Base-by-base conservation (phyloP, 352 stramenopile genomes). In the Phytopythium cucurbitacearum region DNA sequence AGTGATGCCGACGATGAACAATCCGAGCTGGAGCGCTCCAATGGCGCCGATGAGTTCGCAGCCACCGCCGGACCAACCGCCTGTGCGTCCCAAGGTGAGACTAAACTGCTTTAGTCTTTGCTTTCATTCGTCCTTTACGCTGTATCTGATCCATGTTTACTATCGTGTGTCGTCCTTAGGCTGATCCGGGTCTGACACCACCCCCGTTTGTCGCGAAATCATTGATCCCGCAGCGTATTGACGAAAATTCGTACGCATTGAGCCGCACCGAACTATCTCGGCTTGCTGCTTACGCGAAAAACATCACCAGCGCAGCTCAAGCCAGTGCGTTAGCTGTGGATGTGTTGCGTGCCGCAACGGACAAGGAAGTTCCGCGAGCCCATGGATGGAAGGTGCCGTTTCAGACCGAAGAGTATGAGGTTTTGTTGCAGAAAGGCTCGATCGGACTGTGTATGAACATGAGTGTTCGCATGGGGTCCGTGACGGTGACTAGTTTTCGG, bases 391-490 rank as follows among this genome's bases (percentile, higher is more conserved):
- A 71, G 37, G 71, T 79, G 41, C 65, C 76, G 9, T 90, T 81
- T 49, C 72, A 81, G 41, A 51, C 60, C 13, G 65, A 94, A 40
- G 83, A 95, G 65, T 95, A 91, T 51, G 85, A 95, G 59, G 83
- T 95, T 36, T 47, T 91, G 59, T 71, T 95, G 52, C 80, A 93
- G 64, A 95, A 95, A 57, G 85, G 85, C 48, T 88, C 76, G 9
- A 89, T 92, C 42, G 85, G 85, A 3, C 67, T 95, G 34, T 95
- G 85, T 59, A 95, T 95, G 85, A 95, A 95, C 62, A 95, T 95
- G 85, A 93, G 83, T 54, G 80, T 95, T 53, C 78, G 85, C 10
- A 62, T 81, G 53, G 82, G 83, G 8, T 89, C 80, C 7, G 82
- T 95, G 40, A 85, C 73, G 0, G 83, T 95, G 32, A 91, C 84